Base-by-base conservation (phyloP, 805 yeast species). In the Zygosaccharomyces pseudorouxii region DNA sequence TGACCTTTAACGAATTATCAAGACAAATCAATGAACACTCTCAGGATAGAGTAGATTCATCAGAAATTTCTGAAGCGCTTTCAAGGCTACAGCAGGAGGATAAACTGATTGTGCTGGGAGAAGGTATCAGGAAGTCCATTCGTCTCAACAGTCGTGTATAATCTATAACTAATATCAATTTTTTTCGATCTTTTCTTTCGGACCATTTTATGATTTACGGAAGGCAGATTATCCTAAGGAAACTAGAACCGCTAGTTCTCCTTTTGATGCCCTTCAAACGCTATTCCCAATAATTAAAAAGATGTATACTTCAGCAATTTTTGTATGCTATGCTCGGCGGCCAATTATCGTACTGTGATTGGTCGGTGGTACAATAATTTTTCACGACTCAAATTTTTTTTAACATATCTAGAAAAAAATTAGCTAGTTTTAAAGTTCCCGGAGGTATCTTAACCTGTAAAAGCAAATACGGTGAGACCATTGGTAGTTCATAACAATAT, bases 61-160 rank as follows among this genome's bases (percentile, higher is more conserved):
- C 72, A 42, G 96, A 87, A 49, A 72, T 89, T 48, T 74, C 81
- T 38, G 90, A 84, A 39, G 82, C 80, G 2, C 64, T 89, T 51
- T 74, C 82, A 50, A 72, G 86, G 50, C 72, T 89, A 55, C 85
- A 77, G 50, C 82, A 79, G 48, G 96, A 88, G 60, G 86, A 84
- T 48, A 79, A 78, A 60, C 67, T 89, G 23, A 73, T 77, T 7
- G 81, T 86, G 37, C 71, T 79, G 31, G 96, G 95, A 14, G 89
- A 84, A 50, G 84, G 87, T 45, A 79, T 77, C 50, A 75, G 86
- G 59, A 76, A 90, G 64, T 76, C 80, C 19, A 75, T 87, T 33
- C 62, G 75, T 47, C 56, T 68, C 42, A 65, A 64, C 37, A 55
- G 57, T 29, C 63, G 68, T 44, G 63, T 65, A 20, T 62, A 49